Evolutionary conservation across 495 filamentous ascomycete genomes (phyloP).

Genomic region (Paragyromitra xinjiangensis): DNA sequence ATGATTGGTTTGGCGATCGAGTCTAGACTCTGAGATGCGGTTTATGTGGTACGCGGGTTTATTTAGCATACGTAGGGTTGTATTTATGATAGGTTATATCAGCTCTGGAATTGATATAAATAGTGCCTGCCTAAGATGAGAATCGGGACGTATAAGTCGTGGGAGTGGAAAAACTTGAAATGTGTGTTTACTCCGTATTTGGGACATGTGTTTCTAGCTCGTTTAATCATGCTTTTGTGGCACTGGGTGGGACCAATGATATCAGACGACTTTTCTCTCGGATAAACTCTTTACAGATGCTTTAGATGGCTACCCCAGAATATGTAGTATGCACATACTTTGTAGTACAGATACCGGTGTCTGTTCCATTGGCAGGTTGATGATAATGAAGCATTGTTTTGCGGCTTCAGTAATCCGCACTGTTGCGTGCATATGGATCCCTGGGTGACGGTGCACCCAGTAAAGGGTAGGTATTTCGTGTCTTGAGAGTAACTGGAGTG

Average conservation of each 20-base stretch:
- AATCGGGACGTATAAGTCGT: neutral
- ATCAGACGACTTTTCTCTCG: neutral
- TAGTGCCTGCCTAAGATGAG: neutral
- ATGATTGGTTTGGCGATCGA: conserved; percentile 25
- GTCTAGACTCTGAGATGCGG: conserved; percentile 10
- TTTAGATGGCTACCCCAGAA: conserved; percentile 33
- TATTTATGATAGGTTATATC: conserved; percentile 10
- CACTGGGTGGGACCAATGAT: conserved; percentile 2
- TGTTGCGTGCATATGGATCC: conserved; percentile 23
- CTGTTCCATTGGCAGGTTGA: conserved; percentile 16
- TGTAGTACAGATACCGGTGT: conserved; percentile 9
- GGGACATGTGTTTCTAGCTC: conserved; percentile 43
- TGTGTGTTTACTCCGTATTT: conserved; percentile 31
- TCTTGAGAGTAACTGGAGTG: neutral
- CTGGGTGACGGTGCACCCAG: conserved; percentile 10
- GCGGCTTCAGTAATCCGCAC: conserved; percentile 7
- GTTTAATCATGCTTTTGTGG: conserved; percentile 22
- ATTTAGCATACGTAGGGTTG: conserved; percentile 6
- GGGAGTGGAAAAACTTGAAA: neutral
- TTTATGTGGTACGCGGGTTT: conserved; percentile 14
- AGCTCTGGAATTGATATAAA: neutral
- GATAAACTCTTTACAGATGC: conserved; percentile 17
- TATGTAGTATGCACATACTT: conserved; percentile 23
- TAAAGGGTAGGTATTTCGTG: neutral
- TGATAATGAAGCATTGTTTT: conserved; percentile 18